Conservation (phyloP, 768 basidiomycete genomes). For the Rhizopogon roseolus region DNA sequence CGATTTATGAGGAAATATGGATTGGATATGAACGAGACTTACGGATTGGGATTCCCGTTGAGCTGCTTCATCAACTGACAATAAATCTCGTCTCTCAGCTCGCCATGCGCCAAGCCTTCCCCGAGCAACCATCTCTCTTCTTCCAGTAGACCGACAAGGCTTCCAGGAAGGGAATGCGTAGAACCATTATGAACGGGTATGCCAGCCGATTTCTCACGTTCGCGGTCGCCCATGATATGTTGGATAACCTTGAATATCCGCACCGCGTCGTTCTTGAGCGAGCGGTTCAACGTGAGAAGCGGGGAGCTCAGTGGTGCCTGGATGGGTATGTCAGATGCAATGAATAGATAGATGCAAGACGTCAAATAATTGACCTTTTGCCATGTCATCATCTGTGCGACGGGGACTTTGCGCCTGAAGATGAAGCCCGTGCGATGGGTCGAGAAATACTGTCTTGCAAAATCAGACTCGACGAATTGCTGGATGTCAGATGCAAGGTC, state of each 20-base stretch:
- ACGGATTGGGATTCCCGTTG: slow-evolving; percentile 76
- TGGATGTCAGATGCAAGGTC: slow-evolving; percentile 83
- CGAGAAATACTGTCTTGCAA: slow-evolving; percentile 84
- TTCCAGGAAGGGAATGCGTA: slow-evolving; percentile 39
- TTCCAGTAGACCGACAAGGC: slow-evolving; percentile 52
- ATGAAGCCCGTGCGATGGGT: slow-evolving; percentile 88
- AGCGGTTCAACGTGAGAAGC: slow-evolving; percentile 63
- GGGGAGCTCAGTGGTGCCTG: slow-evolving; percentile 67
- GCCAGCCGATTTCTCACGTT: slow-evolving; percentile 57
- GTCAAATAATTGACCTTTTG: slow-evolving; percentile 54
- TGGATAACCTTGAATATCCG: slow-evolving; percentile 88
- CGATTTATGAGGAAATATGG: background rate
- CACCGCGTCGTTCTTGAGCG: slow-evolving; percentile 71
- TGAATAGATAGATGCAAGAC: background rate
- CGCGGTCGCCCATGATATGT: slow-evolving; percentile 90
- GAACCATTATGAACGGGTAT: slow-evolving; percentile 42
- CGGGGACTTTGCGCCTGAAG: slow-evolving; percentile 75
- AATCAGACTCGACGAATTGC: slow-evolving; percentile 82
- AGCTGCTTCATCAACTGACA: slow-evolving; percentile 93
- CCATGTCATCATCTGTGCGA: slow-evolving; percentile 88
- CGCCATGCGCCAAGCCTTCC: slow-evolving; percentile 74
- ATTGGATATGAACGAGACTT: slow-evolving; percentile 25
- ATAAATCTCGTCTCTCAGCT: slow-evolving; percentile 90
- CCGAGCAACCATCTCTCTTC: slow-evolving; percentile 85
- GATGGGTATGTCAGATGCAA: background rate